Evolutionary conservation across 23 red algal species (phyloP).

Genomic region (Gracilaria caudata): DNA sequence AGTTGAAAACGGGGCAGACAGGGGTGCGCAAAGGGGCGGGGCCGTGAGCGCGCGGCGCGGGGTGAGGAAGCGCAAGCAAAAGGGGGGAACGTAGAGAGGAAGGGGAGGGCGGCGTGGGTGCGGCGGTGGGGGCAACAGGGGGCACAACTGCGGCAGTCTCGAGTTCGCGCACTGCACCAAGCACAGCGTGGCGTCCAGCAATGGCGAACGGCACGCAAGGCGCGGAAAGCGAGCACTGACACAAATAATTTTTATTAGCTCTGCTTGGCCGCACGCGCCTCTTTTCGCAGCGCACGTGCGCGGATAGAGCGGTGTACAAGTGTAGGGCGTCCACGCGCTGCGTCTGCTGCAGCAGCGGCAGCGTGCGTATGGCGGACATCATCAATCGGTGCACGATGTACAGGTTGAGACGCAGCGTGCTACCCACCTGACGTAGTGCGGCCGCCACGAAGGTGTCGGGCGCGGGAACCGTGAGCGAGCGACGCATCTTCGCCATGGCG

Average conservation of each 20-base stretch:
- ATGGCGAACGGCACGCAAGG: too few relatives aligned
- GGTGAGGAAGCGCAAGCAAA: background rate
- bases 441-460: slow-evolving; percentile 62
- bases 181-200: too few relatives aligned
- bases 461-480: slow-evolving; percentile 73
- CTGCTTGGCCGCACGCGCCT: slow-evolving; percentile 48
- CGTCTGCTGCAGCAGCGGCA: slow-evolving; percentile 73
- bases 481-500: slow-evolving; percentile 93
- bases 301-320: slow-evolving; percentile 73
- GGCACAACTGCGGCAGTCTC: too few relatives aligned
- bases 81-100: background rate
- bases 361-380: slow-evolving; percentile 23
- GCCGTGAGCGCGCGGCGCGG: too few relatives aligned
- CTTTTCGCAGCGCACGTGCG: slow-evolving; percentile 78
- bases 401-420: slow-evolving; percentile 59
- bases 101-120: background rate
- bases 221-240: too few relatives aligned
- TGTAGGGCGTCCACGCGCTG: slow-evolving; percentile 67
- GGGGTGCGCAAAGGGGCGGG: background rate
- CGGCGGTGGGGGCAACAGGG: background rate
- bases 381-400: slow-evolving; percentile 90
- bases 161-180: too few relatives aligned
- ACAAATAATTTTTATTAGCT: background rate
- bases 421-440: slow-evolving; percentile 57
- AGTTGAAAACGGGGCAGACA: background rate